Percentiles rank a stretch among this genome's conserved stretches.
phyloP scores from a whole-genome alignment of 192 early-diverging fungal genomes.

The Chytriomyces confervae region DNA sequence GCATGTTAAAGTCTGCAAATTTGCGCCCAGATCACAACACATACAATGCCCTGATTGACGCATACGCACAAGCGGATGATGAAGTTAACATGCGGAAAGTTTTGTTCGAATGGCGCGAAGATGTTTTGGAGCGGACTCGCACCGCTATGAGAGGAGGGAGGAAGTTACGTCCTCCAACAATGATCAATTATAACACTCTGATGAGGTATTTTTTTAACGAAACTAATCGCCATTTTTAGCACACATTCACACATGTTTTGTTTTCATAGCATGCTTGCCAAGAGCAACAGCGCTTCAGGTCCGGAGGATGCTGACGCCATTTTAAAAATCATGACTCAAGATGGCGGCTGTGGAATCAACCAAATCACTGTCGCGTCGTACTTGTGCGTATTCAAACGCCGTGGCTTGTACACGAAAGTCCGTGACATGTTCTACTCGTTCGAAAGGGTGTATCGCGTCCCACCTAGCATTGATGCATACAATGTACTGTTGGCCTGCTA shows the following conservation, averaged over 20 bases:
- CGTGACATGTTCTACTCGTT: constrained; percentile 24
- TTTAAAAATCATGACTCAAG: constrained; percentile 22
- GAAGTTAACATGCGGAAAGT: not conserved
- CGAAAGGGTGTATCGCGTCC: constrained; percentile 26
- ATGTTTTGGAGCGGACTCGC: not conserved
- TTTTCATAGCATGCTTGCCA: constrained; percentile 8
- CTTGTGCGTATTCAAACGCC: constrained; percentile 39
- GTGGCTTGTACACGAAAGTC: constrained; percentile 17
- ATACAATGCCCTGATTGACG: constrained; percentile 41
- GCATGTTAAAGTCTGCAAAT: constrained; percentile 26
- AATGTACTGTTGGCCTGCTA: constrained; percentile 44
- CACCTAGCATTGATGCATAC: constrained; percentile 41
- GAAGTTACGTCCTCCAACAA: constrained; percentile 6
- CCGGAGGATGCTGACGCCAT: constrained; percentile 23
- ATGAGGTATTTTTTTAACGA: not conserved
- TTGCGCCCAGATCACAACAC: constrained; percentile 33
- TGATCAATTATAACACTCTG: constrained; percentile 36
- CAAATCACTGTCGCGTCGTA: constrained; percentile 31
- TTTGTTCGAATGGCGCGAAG: constrained; percentile 9
- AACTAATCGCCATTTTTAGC: too few species aligned
- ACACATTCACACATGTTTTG: too few species aligned
- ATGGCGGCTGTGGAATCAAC: constrained; percentile 14
- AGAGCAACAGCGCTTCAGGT: not conserved
- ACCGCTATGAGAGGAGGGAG: not conserved
- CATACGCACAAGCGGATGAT: constrained; percentile 35